Percentiles rank a stretch among this genome's conserved stretches.
phyloP scores from a whole-genome alignment of 495 filamentous ascomycete species.

The Penicillium goetzii region DNA sequence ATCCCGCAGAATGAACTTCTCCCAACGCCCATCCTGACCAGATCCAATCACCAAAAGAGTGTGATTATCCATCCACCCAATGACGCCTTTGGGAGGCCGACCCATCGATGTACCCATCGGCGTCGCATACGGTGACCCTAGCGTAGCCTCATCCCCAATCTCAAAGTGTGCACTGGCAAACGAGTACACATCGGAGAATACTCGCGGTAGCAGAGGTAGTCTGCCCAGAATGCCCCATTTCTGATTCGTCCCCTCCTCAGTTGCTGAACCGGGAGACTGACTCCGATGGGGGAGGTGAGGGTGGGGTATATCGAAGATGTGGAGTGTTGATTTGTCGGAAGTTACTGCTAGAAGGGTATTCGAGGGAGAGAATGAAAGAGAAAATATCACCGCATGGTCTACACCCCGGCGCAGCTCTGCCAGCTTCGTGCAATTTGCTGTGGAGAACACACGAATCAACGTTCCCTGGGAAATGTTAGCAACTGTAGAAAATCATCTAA shows the following conservation, averaged over 20 bases:
- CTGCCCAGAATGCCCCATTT: constrained; percentile 83
- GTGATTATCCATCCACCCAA: constrained; percentile 74
- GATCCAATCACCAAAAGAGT: constrained; percentile 78
- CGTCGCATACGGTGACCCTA: constrained; percentile 45
- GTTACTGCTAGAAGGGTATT: constrained; percentile 82
- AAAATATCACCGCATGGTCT: constrained; percentile 85
- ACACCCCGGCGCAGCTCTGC: constrained; percentile 86
- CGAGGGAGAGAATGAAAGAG: constrained; percentile 81
- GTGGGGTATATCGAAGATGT: constrained; percentile 80
- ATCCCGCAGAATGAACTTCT: constrained; percentile 73
- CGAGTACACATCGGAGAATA: constrained; percentile 86
- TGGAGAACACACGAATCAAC: constrained; percentile 80
- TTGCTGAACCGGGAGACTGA: constrained; percentile 37
- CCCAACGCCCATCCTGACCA: constrained; percentile 80
- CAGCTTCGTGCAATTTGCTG: constrained; percentile 73
- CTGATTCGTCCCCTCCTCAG: constrained; percentile 56
- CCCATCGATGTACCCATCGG: constrained; percentile 52
- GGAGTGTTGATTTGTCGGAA: constrained; percentile 94
- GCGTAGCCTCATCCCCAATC: constrained; percentile 68
- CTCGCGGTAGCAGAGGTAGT: constrained; percentile 74
- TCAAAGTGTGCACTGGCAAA: constrained; percentile 75
- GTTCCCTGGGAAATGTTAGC: constrained; percentile 64
- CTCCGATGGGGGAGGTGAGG: constrained; percentile 40
- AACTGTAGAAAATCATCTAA: neutral
- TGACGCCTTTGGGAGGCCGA: constrained; percentile 71